A percentile compares a stretch with the other conserved stretches of the same genome.
Conservation (phyloP, 306 rosid species). For the Begonia loranthoides region DNA sequence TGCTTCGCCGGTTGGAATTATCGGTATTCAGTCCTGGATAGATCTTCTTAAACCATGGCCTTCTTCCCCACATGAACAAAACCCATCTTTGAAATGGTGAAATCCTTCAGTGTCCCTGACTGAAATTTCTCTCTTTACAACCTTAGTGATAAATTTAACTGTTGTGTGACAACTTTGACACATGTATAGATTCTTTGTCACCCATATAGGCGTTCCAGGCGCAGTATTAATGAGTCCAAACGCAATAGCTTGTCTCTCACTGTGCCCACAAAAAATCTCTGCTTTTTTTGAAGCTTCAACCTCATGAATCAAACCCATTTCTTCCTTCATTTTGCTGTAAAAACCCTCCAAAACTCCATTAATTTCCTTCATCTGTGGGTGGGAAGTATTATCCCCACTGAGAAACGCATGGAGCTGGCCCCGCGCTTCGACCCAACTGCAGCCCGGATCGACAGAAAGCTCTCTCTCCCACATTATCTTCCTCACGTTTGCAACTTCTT, state of each 20-base stretch:
- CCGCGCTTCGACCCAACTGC: constrained; percentile 86
- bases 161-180: constrained; percentile 63
- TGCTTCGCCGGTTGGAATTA: too few relatives aligned
- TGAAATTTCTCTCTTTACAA: constrained; percentile 71
- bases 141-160: constrained; percentile 57
- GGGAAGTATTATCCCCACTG: constrained; percentile 42
- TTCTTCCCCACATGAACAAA: constrained; percentile 75
- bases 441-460: constrained; percentile 69
- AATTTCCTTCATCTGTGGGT: constrained; percentile 56
- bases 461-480: constrained; percentile 62
- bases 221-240: constrained; percentile 65
- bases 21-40: too few relatives aligned
- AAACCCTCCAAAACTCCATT: constrained; percentile 50
- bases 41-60: constrained; percentile 19
- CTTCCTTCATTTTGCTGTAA: constrained; percentile 60
- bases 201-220: constrained; percentile 80
- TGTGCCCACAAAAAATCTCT: constrained; percentile 88
- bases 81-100: constrained; percentile 85
- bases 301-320: constrained; percentile 21
- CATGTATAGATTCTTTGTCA: constrained; percentile 82
- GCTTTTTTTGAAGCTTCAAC: constrained; percentile 71
- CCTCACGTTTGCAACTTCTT: constrained; percentile 53
- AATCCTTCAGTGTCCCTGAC: constrained; percentile 68
- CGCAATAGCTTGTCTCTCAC: constrained; percentile 70
- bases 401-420: constrained; percentile 88